These are phyloP conservation scores for Ogataea zsoltii DNA, from an alignment of 805 yeast genomes.

Conservation along the genomic window DNA sequence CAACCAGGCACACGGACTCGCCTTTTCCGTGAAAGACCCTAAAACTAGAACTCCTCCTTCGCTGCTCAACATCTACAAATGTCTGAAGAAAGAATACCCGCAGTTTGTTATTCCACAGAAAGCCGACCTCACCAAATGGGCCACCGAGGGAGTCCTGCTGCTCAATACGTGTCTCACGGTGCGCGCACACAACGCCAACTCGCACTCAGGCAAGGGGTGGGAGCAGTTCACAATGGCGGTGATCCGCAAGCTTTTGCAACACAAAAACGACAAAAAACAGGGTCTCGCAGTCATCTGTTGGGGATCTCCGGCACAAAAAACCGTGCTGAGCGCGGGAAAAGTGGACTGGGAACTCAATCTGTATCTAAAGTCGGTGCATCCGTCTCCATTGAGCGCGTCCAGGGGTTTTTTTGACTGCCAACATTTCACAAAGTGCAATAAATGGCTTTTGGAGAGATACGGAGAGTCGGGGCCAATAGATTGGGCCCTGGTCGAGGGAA, in stretches of 20 bases:
- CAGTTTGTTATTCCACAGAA: slow-evolving; percentile 61
- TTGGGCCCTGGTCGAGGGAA: slow-evolving; percentile 28
- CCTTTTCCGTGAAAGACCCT: slow-evolving; percentile 87
- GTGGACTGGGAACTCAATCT: slow-evolving; percentile 39
- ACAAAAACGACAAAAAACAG: slow-evolving; percentile 41
- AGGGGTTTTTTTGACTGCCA: slow-evolving; percentile 79
- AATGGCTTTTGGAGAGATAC: slow-evolving; percentile 60
- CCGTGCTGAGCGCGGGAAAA: slow-evolving; percentile 32
- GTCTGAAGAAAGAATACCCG: slow-evolving; percentile 66
- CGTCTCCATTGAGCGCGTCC: slow-evolving; percentile 90
- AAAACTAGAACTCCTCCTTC: slow-evolving; percentile 85
- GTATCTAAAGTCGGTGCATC: slow-evolving; percentile 80
- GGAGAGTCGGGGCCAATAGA: slow-evolving; percentile 29
- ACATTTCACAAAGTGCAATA: slow-evolving; percentile 76
- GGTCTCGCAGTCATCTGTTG: slow-evolving; percentile 74
- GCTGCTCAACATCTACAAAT: slow-evolving; percentile 80
- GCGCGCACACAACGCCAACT: slow-evolving; percentile 88
- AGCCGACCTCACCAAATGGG: slow-evolving; percentile 82
- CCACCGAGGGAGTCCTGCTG: slow-evolving; percentile 81
- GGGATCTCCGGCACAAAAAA: slow-evolving; percentile 47
- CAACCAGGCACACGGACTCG: slow-evolving; percentile 95
- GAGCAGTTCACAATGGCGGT: slow-evolving; percentile 81
- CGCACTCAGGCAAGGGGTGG: slow-evolving; percentile 93
- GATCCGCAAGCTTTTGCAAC: slow-evolving; percentile 51
- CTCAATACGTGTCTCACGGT: slow-evolving; percentile 90